phyloP scores from a whole-genome alignment of 2,329 filamentous ascomycete genomes.

The Talaromyces atroroseus region DNA sequence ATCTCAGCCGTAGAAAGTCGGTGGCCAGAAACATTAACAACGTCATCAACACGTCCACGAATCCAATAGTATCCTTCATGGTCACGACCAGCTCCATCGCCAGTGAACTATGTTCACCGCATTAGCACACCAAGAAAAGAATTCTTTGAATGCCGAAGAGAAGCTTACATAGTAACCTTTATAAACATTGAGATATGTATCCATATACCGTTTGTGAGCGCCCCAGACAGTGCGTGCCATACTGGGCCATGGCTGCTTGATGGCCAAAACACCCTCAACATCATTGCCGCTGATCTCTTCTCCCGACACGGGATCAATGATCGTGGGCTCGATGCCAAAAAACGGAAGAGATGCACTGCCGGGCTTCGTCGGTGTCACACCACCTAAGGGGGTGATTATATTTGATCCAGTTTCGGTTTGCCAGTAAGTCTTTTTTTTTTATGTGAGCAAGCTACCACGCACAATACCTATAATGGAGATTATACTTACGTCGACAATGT shows the following conservation, averaged over 20 bases:
- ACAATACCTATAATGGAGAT: background rate
- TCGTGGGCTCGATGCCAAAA: conserved; percentile 96
- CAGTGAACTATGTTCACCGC: conserved; percentile 40
- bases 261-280: conserved; percentile 91
- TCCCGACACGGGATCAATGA: conserved; percentile 93
- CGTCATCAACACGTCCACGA: conserved; percentile 93
- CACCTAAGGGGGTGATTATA: conserved; percentile 88
- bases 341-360: conserved; percentile 94
- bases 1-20: conserved; percentile 96
- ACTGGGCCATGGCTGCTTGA: conserved; percentile 97
- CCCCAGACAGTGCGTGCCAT: conserved; percentile 98
- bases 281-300: conserved; percentile 93
- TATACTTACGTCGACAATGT: conserved; percentile 81
- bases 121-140: background rate
- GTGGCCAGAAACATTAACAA: conserved; percentile 96
- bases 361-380: conserved; percentile 92
- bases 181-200: conserved; percentile 97
- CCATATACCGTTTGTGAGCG: conserved; percentile 97
- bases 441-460: background rate
- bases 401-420: conserved; percentile 98
- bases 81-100: conserved; percentile 88
- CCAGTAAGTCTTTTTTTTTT: conserved; percentile 77
- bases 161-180: conserved; percentile 87
- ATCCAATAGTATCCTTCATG: conserved; percentile 99
- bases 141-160: background rate